Evolutionary conservation across 306 rosid genomes (phyloP).

Genomic region (Vigna trinervia): DNA sequence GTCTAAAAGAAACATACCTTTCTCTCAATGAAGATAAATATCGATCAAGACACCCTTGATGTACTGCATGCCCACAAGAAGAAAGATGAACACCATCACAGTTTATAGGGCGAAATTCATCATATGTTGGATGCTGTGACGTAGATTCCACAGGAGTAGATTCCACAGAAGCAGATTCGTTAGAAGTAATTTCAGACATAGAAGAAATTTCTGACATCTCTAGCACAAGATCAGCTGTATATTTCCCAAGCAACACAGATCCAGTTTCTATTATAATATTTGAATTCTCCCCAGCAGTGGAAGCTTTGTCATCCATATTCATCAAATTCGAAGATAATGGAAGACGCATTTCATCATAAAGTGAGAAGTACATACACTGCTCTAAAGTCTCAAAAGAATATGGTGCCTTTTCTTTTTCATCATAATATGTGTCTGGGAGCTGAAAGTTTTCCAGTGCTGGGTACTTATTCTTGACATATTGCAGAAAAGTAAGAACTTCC

Average conservation of each 20-base stretch:
- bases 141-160: constrained; percentile 57
- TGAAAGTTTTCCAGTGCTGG: constrained; percentile 60
- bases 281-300: constrained; percentile 50
- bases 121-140: constrained; percentile 50
- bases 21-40: constrained; percentile 89
- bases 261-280: constrained; percentile 50
- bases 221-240: constrained; percentile 67
- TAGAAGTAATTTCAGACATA: constrained; percentile 56
- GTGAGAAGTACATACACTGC: constrained; percentile 64
- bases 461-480: constrained; percentile 61
- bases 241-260: constrained; percentile 72
- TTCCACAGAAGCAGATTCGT: constrained; percentile 55
- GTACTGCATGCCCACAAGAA: constrained; percentile 98
- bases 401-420: constrained; percentile 47
- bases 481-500: constrained; percentile 63
- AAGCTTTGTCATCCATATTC: constrained; percentile 44
- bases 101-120: constrained; percentile 81
- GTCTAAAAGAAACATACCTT: constrained; percentile 58
- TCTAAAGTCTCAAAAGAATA: constrained; percentile 70
- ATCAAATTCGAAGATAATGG: constrained; percentile 41
- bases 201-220: constrained; percentile 62
- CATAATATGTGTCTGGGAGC: constrained; percentile 54
- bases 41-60: constrained; percentile 91
- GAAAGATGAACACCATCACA: constrained; percentile 93
- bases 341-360: constrained; percentile 58